Conservation (phyloP, 768 basidiomycete species). For the Pleurotus tuber-regium region DNA sequence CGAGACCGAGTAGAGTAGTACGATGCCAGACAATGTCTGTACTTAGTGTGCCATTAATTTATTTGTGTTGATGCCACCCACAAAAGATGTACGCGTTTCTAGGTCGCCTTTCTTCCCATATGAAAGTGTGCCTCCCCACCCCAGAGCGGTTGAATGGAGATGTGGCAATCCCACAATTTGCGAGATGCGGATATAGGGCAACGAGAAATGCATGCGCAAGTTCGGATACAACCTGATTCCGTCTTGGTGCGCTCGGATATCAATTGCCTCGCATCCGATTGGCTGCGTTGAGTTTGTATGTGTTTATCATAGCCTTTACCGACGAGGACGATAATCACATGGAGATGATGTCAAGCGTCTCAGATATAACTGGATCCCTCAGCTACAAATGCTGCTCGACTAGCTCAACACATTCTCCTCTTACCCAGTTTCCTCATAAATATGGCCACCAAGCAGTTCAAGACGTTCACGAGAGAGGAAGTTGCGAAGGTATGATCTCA, state of each 20-base stretch:
- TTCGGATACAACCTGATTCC: not conserved
- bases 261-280: constrained; percentile 5
- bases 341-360: not conserved
- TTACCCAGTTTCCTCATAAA: not conserved
- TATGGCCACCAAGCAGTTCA: constrained; percentile 36
- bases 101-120: not conserved
- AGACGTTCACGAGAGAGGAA: constrained; percentile 36
- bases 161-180: not conserved
- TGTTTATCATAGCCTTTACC: not conserved
- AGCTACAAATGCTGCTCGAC: not conserved
- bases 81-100: not conserved
- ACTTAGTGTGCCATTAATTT: too few relatives aligned
- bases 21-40: too few relatives aligned
- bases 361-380: constrained; percentile 6
- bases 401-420: not conserved
- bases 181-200: not conserved
- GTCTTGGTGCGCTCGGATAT: not conserved
- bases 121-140: constrained; percentile 4
- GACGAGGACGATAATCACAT: constrained; percentile 5
- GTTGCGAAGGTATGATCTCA: constrained; percentile 37
- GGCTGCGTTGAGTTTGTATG: not conserved
- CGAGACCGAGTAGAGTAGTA: too few relatives aligned
- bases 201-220: not conserved
- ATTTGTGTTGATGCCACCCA: too few relatives aligned
- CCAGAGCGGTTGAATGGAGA: constrained; percentile 1